Conservation (phyloP, 164 flowering plant genomes). For the Dillenia suffruticosa region DNA sequence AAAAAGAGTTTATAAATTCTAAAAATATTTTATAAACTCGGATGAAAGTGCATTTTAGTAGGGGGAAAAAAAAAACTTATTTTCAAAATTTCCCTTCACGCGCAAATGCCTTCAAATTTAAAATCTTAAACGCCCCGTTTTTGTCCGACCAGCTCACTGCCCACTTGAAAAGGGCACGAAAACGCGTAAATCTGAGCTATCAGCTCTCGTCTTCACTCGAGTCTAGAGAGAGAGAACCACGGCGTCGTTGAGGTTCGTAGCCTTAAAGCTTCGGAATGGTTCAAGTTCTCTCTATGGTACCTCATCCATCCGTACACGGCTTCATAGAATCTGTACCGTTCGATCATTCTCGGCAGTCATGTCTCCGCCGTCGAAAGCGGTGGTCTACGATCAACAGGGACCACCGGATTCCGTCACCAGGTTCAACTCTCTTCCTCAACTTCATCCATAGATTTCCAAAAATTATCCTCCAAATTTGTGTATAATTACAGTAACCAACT, state of each 20-base stretch:
- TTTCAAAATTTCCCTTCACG: too few species aligned
- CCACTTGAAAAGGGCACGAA: too few species aligned
- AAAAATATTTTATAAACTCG: too few species aligned
- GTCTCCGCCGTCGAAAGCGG: constrained; percentile 91
- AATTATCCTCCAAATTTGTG: not conserved
- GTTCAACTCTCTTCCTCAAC: constrained; percentile 16
- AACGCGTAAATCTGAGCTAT: too few species aligned
- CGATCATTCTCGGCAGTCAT: constrained; percentile 45
- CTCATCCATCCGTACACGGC: not conserved
- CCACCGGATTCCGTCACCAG: constrained; percentile 78
- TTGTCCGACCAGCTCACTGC: too few species aligned
- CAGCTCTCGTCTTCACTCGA: too few species aligned
- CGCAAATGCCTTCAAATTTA: too few species aligned
- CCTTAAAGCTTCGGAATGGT: constrained; percentile 13
- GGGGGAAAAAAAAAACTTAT: too few species aligned
- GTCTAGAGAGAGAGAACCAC: constrained; percentile 9
- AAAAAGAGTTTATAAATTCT: too few species aligned
- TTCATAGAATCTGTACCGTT: constrained; percentile 11
- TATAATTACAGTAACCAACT: constrained; percentile 4
- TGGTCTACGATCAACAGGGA: constrained; percentile 81
- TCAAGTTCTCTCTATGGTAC: constrained; percentile 1
- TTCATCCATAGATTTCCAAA: not conserved
- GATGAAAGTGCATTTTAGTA: too few species aligned
- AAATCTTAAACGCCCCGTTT: too few species aligned
- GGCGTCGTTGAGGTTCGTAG: constrained; percentile 22